phyloP scores from a whole-genome alignment of 176 grass and related monocot genomes.

The Oryza meyeriana region DNA sequence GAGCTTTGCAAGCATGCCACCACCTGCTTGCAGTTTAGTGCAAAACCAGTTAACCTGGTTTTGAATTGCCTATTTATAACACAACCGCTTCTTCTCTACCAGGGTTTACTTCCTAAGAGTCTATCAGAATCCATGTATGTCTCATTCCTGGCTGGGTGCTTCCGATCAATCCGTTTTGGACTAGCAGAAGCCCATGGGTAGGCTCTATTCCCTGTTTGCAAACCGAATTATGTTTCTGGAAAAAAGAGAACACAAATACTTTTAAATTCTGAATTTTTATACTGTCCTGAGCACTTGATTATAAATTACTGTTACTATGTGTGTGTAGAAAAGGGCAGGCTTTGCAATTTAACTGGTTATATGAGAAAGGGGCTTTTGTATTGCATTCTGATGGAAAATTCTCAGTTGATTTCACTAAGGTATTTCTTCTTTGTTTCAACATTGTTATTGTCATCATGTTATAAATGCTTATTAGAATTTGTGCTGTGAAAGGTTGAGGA shows the following conservation, averaged over 20 bases:
- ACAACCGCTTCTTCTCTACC: conserved; percentile 21
- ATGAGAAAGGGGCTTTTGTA: conserved; percentile 81
- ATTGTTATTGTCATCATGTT: background rate
- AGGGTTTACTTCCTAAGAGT: conserved; percentile 80
- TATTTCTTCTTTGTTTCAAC: conserved; percentile 14
- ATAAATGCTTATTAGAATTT: background rate
- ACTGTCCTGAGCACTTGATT: background rate
- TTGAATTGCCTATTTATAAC: background rate
- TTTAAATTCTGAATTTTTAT: background rate
- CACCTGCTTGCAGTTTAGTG: no score
- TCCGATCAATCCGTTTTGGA: conserved; percentile 85
- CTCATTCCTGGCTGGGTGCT: conserved; percentile 94
- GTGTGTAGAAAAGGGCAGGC: conserved; percentile 79
- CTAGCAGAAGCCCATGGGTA: conserved; percentile 97
- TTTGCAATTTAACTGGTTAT: conserved; percentile 95
- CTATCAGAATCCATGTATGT: conserved; percentile 90
- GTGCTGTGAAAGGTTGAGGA: conserved; percentile 67
- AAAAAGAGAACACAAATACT: background rate
- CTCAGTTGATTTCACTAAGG: conserved; percentile 90
- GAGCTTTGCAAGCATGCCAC: background rate
- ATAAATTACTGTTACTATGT: background rate
- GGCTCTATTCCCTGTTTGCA: conserved; percentile 17
- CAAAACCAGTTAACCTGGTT: no score
- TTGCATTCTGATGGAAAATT: conserved; percentile 80
- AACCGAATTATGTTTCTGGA: background rate